Percentiles rank a stretch among this genome's conserved stretches.
Evolutionary conservation across 1,284 basidiomycete genomes (phyloP).

Genomic region (Anthracocystis setariae): DNA sequence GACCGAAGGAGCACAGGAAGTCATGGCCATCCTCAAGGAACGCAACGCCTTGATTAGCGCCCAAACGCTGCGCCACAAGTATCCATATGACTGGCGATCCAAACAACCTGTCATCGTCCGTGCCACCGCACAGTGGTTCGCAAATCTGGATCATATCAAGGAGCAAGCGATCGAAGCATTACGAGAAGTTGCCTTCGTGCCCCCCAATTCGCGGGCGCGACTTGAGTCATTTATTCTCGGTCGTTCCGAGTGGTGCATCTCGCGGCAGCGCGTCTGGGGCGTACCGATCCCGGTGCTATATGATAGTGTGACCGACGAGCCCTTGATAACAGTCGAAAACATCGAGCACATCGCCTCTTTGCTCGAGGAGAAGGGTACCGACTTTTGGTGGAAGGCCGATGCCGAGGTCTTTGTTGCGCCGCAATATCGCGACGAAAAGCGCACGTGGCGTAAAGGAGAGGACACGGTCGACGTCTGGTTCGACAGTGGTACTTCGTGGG

Average conservation of each 20-base stretch:
- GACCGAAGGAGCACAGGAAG: slow-evolving; percentile 75
- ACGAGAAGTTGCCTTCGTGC: slow-evolving; percentile 80
- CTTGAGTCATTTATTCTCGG: slow-evolving; percentile 85
- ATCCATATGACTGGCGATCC: slow-evolving; percentile 98
- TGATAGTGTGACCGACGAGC: slow-evolving; percentile 74
- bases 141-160: slow-evolving; percentile 87
- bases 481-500: slow-evolving; percentile 96
- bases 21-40: slow-evolving; percentile 73
- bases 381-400: slow-evolving; percentile 91
- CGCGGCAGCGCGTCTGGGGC: slow-evolving; percentile 96
- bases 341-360: slow-evolving; percentile 82
- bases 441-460: slow-evolving; percentile 71
- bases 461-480: slow-evolving; percentile 99
- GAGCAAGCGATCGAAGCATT: slow-evolving; percentile 79
- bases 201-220: slow-evolving; percentile 71
- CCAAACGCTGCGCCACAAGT: slow-evolving; percentile 81
- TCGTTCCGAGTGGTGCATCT: slow-evolving; percentile 99
- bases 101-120: slow-evolving; percentile 91
- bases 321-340: slow-evolving; percentile 76
- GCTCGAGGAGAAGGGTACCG: slow-evolving; percentile 78
- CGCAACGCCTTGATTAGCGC: slow-evolving; percentile 75
- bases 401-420: slow-evolving; percentile 77
- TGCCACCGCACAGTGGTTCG: slow-evolving; percentile 99
- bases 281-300: slow-evolving; percentile 94
- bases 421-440: slow-evolving; percentile 32